Evolutionary conservation across 176 grass and related monocot genomes (phyloP).

Genomic region (Aegilops umbellulata): DNA sequence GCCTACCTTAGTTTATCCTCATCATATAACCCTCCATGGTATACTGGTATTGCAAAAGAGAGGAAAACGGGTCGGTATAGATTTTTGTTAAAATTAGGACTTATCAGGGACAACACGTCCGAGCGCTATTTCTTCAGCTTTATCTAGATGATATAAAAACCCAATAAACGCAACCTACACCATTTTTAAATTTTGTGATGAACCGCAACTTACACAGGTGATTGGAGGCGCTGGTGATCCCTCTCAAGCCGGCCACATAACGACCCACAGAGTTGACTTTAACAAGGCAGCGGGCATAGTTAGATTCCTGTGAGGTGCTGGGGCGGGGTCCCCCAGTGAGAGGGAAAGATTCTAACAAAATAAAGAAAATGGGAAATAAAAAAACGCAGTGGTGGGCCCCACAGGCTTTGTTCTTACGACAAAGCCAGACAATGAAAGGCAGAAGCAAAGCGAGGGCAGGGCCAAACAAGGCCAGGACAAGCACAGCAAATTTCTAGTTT

Average conservation of each 20-base stretch:
- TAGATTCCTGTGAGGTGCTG: conserved; percentile 54
- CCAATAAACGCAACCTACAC: not conserved
- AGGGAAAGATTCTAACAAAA: conserved; percentile 80
- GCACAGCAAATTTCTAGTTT: conserved; percentile 37
- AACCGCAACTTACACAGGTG: not conserved
- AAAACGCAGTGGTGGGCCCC: conserved; percentile 26
- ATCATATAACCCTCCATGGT: not conserved
- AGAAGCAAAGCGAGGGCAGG: conserved; percentile 24
- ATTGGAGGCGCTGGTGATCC: not conserved
- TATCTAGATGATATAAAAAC: not conserved
- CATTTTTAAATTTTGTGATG: not conserved
- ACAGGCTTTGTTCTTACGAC: conserved; percentile 48
- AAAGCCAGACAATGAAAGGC: conserved; percentile 36
- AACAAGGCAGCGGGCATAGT: conserved; percentile 34
- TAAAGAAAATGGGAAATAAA: conserved; percentile 28
- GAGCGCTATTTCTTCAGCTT: not conserved
- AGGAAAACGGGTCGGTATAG: not conserved
- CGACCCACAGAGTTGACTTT: conserved; percentile 56
- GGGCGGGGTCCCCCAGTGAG: conserved; percentile 38
- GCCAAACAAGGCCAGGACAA: not conserved
- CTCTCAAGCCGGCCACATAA: conserved; percentile 38
- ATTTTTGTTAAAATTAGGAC: not conserved
- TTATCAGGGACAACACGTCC: not conserved
- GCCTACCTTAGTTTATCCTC: not conserved
- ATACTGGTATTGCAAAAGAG: not conserved